A percentile compares a stretch with the other conserved stretches of the same genome.
These are phyloP conservation scores for Abeoforma whisleri DNA, from an alignment of 78 protist species.

Conservation along the genomic window DNA sequence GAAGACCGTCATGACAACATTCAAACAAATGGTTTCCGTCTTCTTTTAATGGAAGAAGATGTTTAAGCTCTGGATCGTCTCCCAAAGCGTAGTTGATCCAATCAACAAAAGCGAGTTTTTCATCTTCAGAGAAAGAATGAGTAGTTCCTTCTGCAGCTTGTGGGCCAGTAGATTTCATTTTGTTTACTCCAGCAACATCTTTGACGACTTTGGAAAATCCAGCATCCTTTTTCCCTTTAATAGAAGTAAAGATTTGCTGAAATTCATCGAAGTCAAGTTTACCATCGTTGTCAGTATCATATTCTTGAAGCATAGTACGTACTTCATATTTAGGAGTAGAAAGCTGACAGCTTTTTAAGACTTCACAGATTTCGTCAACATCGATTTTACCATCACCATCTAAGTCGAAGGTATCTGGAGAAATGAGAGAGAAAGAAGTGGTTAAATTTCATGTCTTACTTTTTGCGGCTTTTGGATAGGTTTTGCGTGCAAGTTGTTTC, in stretches of 20 bases:
- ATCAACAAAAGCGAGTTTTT: conserved; percentile 58
- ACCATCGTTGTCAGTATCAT: conserved; percentile 46
- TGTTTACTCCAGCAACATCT: conserved; percentile 28
- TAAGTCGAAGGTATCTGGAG: conserved; percentile 23
- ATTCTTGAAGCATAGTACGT: conserved; percentile 39
- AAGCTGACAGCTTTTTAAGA: conserved; percentile 14
- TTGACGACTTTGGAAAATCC: conserved; percentile 41
- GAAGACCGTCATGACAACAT: conserved; percentile 57
- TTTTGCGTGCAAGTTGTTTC: no score
- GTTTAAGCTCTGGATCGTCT: conserved; percentile 57
- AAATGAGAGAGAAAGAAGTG: no score
- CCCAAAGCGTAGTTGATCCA: conserved; percentile 65
- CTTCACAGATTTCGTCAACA: conserved; percentile 15
- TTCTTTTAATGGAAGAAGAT: conserved; percentile 28
- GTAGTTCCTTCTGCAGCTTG: conserved; percentile 48
- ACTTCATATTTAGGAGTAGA: conserved; percentile 26
- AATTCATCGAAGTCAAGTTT: conserved; percentile 48
- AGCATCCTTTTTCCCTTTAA: neutral
- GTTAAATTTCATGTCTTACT: no score
- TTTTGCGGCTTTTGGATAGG: no score
- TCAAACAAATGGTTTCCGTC: conserved; percentile 46
- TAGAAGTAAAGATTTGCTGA: neutral
- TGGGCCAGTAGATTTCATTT: neutral
- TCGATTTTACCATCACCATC: conserved; percentile 31
- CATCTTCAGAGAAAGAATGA: conserved; percentile 36